Conservation (phyloP, 768 basidiomycete genomes). For the Crucibulum laeve region DNA sequence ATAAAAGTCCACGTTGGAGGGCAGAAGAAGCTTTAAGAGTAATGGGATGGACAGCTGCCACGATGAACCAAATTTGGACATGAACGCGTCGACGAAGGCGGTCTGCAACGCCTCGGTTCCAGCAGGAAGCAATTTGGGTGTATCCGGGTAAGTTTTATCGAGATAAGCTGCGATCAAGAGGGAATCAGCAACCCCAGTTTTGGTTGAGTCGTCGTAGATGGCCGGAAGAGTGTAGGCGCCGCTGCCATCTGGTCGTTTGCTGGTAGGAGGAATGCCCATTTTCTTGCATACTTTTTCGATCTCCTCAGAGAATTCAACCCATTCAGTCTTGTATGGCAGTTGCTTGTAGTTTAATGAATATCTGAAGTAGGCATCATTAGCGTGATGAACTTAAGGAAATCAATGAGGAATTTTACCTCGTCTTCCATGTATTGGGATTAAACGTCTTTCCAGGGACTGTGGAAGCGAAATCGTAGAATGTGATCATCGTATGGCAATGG, state of each 20-base stretch:
- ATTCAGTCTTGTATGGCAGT: constrained; percentile 40
- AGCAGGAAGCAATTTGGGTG: constrained; percentile 23
- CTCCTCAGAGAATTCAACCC: constrained; percentile 50
- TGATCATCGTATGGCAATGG: too few species aligned
- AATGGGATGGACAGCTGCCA: constrained; percentile 13
- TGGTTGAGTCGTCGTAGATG: constrained; percentile 42
- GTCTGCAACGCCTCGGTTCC: constrained; percentile 33
- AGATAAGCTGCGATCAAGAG: constrained; percentile 44
- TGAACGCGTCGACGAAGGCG: constrained; percentile 24
- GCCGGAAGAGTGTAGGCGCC: constrained; percentile 42
- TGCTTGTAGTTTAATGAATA: constrained; percentile 30
- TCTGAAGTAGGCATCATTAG: too few species aligned
- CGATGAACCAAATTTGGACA: constrained; percentile 9
- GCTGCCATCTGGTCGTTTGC: constrained; percentile 22
- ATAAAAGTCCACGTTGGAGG: constrained; percentile 15
- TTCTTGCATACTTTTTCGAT: constrained; percentile 30
- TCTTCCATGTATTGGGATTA: too few species aligned
- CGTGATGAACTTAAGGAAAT: too few species aligned
- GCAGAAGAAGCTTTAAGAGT: constrained; percentile 13
- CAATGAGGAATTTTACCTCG: too few species aligned
- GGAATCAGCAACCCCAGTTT: constrained; percentile 34
- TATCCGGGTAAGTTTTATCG: constrained; percentile 42
- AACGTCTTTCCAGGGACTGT: too few species aligned
- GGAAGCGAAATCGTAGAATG: too few species aligned
- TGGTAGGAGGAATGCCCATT: constrained; percentile 30